Evolutionary conservation across 768 basidiomycete species (phyloP).

Genomic region (Boletus bicolor): DNA sequence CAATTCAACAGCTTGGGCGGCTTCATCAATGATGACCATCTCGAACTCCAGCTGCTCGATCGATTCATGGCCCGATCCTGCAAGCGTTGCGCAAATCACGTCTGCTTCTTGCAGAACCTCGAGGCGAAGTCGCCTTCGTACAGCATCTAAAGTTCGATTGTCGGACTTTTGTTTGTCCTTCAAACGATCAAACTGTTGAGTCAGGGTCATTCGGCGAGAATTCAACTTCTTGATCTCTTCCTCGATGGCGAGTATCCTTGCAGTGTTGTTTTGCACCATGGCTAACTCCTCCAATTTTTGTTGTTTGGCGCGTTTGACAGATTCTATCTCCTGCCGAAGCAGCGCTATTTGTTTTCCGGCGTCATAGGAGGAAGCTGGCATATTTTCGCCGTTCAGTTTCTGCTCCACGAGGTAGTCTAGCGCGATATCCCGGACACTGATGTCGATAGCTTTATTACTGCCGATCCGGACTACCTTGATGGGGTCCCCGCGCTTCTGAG

Average conservation of each 20-base stretch:
- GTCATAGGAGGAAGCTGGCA: conserved; percentile 44
- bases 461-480: conserved; percentile 92
- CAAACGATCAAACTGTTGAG: conserved; percentile 68
- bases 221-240: conserved; percentile 69
- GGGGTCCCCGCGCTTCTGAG: conserved; percentile 48
- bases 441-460: conserved; percentile 66
- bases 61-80: conserved; percentile 88
- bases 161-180: conserved; percentile 84
- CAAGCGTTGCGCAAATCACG: conserved; percentile 90
- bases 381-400: conserved; percentile 50
- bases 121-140: conserved; percentile 65
- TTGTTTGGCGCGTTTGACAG: conserved; percentile 57
- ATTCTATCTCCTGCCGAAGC: conserved; percentile 66
- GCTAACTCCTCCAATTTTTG: conserved; percentile 62
- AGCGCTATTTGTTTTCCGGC: conserved; percentile 53
- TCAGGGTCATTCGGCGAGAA: conserved; percentile 57
- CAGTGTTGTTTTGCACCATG: conserved; percentile 52
- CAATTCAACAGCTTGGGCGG: conserved; percentile 94
- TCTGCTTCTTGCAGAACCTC: conserved; percentile 87
- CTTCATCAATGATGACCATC: conserved; percentile 96
- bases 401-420: conserved; percentile 84
- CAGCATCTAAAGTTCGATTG: conserved; percentile 76
- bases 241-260: conserved; percentile 54
- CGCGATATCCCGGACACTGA: conserved; percentile 79
- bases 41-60: conserved; percentile 86